phyloP scores from a whole-genome alignment of 2,329 filamentous ascomycete genomes.

The Sarocladium oryzae region DNA sequence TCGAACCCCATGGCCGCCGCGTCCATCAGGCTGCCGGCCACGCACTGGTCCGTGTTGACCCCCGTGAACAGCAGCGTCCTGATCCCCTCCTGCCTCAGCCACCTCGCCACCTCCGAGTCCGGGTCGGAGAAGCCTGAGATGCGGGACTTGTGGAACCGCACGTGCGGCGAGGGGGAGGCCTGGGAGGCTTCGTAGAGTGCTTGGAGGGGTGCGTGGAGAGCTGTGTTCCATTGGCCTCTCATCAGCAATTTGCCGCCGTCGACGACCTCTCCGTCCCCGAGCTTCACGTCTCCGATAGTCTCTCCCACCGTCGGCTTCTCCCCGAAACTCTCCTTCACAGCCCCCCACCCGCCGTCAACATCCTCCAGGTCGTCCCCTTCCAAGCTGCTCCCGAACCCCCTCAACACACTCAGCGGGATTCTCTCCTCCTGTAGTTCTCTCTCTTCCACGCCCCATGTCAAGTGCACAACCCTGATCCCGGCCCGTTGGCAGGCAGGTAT shows the following conservation, averaged over 20 bases:
- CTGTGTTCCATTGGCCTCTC: conserved; percentile 50
- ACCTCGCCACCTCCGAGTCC: conserved; percentile 34
- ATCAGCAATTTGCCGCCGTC: conserved; percentile 38
- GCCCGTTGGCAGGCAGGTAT: conserved; percentile 12
- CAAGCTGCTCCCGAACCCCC: conserved; percentile 34
- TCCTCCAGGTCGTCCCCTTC: conserved; percentile 2
- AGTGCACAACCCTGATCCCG: conserved; percentile 36
- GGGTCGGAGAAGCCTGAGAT: conserved; percentile 50
- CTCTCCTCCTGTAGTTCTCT: conserved; percentile 31
- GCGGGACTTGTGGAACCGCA: conserved; percentile 49
- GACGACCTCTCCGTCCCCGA: conserved; percentile 9
- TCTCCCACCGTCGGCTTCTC: conserved; percentile 24
- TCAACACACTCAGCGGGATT: conserved; percentile 42
- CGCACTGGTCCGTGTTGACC: conserved; percentile 57
- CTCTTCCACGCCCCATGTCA: conserved; percentile 53
- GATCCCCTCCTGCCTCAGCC: conserved; percentile 30
- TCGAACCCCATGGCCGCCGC: conserved; percentile 50
- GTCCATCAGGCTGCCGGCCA: conserved; percentile 49
- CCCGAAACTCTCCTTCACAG: not conserved
- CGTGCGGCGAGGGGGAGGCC: conserved; percentile 29
- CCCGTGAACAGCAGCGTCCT: conserved; percentile 49
- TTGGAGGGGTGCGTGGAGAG: conserved; percentile 40
- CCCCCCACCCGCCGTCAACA: not conserved
- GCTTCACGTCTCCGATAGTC: conserved; percentile 35
- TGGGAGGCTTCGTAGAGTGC: conserved; percentile 21